Percentiles rank a stretch among this genome's conserved stretches.
Conservation (phyloP, 169 alveolate species). For the Plasmodium knowlesi region DNA sequence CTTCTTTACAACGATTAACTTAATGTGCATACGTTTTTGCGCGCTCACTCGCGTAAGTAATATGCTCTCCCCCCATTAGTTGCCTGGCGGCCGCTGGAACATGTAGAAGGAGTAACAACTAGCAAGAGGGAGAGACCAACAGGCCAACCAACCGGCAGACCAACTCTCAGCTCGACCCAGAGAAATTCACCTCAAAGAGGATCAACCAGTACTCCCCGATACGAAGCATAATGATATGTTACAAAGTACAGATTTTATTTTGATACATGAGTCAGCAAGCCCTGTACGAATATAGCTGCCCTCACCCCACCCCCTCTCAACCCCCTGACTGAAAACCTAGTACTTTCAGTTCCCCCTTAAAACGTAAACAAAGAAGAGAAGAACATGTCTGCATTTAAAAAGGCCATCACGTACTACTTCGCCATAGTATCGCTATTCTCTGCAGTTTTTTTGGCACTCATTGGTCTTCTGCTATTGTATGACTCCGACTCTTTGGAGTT, state of each 20-base stretch:
- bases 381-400: constrained; percentile 56
- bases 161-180: too few species aligned
- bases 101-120: neutral
- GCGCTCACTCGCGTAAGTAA: neutral
- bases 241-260: constrained; percentile 13
- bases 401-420: constrained; percentile 51
- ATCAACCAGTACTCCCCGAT: neutral
- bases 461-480: constrained; percentile 59
- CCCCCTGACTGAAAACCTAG: neutral
- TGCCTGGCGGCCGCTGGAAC: neutral
- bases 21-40: neutral
- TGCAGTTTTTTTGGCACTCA: constrained; percentile 67
- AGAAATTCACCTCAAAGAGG: too few species aligned
- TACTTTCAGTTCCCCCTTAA: neutral
- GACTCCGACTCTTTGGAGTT: constrained; percentile 68
- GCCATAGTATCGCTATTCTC: constrained; percentile 71
- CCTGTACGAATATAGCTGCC: neutral
- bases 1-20: constrained; percentile 11
- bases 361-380: constrained; percentile 17
- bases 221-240: constrained; percentile 46
- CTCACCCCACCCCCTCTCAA: neutral
- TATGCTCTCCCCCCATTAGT: neutral
- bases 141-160: neutral
- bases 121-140: neutral
- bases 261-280: constrained; percentile 1